Conservation (phyloP, 2,329 filamentous ascomycete genomes). For the Alternaria sp. region DNA sequence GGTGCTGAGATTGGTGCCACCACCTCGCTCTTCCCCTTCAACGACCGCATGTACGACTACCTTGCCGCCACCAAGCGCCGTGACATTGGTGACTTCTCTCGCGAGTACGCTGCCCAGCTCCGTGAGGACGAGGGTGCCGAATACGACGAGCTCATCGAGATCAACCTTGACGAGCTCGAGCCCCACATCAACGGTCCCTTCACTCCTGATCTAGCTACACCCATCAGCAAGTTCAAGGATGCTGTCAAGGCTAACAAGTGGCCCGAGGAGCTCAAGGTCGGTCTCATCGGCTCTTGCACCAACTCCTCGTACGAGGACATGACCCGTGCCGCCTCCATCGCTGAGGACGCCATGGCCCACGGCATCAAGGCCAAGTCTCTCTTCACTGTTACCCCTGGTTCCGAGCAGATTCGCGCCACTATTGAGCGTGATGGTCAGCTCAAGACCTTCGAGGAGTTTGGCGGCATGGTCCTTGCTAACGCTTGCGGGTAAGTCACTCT, state of each 20-base stretch:
- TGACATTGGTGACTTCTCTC: conserved; percentile 89
- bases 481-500: conserved; percentile 70
- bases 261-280: conserved; percentile 96
- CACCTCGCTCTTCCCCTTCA: conserved; percentile 96
- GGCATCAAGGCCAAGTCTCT: conserved; percentile 92
- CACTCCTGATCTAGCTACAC: conserved; percentile 96
- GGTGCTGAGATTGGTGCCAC: conserved; percentile 76
- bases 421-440: conserved; percentile 88
- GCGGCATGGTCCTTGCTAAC: conserved; percentile 92
- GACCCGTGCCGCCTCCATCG: conserved; percentile 90
- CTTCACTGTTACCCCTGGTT: conserved; percentile 95
- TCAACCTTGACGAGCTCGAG: conserved; percentile 94
- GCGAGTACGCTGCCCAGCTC: conserved; percentile 83
- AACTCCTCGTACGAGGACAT: conserved; percentile 92
- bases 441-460: conserved; percentile 94
- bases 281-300: conserved; percentile 97
- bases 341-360: conserved; percentile 87
- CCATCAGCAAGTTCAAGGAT: conserved; percentile 96
- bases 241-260: conserved; percentile 93
- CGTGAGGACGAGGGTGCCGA: conserved; percentile 87
- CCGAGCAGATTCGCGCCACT: conserved; percentile 92
- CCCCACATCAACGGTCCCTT: conserved; percentile 99
- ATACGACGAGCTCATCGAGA: conserved; percentile 95
- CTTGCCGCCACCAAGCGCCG: conserved; percentile 88
- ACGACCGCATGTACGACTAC: conserved; percentile 97